phyloP scores from a whole-genome alignment of 371 early-diverging fungal species.

The Dichotomocladium elegans region DNA sequence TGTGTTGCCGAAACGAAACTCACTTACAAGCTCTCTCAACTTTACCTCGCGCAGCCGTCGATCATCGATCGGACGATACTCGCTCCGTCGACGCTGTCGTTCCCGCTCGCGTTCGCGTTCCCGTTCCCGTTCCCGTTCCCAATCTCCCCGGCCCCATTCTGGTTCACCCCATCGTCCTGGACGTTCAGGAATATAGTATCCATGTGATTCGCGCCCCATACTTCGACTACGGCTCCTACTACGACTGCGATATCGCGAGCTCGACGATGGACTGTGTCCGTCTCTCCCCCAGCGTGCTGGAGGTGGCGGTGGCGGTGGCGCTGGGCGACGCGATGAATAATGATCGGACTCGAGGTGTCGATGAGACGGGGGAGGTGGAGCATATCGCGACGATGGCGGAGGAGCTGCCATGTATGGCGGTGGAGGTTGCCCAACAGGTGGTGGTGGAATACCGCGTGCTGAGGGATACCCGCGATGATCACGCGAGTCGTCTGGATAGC shows the following conservation, averaged over 20 bases:
- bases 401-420: background rate
- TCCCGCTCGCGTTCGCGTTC: conserved; percentile 12
- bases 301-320: conserved; percentile 24
- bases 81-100: conserved; percentile 13
- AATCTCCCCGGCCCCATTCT: conserved; percentile 5
- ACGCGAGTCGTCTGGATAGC: conserved; percentile 22
- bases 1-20: too few relatives aligned
- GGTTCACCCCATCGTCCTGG: conserved; percentile 6
- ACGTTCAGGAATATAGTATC: conserved; percentile 9
- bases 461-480: background rate
- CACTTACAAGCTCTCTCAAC: too few relatives aligned
- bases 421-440: conserved; percentile 8
- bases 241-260: conserved; percentile 24
- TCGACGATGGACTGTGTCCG: conserved; percentile 15
- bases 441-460: background rate
- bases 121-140: conserved; percentile 7
- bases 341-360: conserved; percentile 28
- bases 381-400: conserved; percentile 10
- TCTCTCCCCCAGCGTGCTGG: conserved; percentile 2
- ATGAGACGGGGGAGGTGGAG: conserved; percentile 17
- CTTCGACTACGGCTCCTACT: conserved; percentile 36
- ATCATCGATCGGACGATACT: conserved; percentile 20
- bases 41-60: background rate
- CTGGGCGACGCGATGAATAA: conserved; percentile 17
- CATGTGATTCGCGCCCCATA: conserved; percentile 10